phyloP scores from a whole-genome alignment of 129 eudicot genomes.

The Helianthus tuberosus region DNA sequence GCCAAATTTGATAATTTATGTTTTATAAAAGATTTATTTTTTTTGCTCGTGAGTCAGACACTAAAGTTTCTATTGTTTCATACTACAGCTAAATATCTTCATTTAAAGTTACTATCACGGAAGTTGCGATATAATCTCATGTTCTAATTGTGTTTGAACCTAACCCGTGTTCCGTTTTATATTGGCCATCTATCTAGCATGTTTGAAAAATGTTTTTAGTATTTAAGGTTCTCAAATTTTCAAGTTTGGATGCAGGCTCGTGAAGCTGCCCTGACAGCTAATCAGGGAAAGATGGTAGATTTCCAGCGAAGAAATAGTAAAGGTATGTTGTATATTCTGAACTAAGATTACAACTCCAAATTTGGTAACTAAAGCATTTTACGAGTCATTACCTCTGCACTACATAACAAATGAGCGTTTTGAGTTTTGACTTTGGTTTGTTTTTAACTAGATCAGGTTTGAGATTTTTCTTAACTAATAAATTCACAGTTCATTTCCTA shows the following conservation, averaged over 20 bases:
- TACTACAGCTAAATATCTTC: too few species aligned
- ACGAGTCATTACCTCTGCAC: background rate
- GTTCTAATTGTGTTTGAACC: too few species aligned
- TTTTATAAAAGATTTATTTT: background rate
- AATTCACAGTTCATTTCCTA: background rate
- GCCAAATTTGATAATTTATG: background rate
- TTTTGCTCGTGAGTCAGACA: background rate
- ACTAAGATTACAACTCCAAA: background rate
- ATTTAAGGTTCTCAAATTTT: constrained; percentile 17
- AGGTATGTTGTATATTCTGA: constrained; percentile 49
- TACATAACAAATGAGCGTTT: background rate
- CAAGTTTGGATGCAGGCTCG: constrained; percentile 60
- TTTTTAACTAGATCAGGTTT: background rate
- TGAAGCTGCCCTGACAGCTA: constrained; percentile 71
- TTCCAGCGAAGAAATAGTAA: constrained; percentile 84
- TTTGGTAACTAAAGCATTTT: background rate
- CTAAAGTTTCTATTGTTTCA: background rate
- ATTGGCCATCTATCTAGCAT: too few species aligned
- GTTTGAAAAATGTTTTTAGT: background rate
- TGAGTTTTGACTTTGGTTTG: background rate
- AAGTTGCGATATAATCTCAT: too few species aligned
- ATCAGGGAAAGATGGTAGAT: constrained; percentile 89
- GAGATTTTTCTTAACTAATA: background rate
- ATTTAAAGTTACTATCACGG: too few species aligned
- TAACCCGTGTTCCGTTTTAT: too few species aligned